A percentile compares a stretch with the other conserved stretches of the same genome.
Conservation (phyloP, 2,329 filamentous ascomycete genomes). For the Pseudocercospora macadamiae region DNA sequence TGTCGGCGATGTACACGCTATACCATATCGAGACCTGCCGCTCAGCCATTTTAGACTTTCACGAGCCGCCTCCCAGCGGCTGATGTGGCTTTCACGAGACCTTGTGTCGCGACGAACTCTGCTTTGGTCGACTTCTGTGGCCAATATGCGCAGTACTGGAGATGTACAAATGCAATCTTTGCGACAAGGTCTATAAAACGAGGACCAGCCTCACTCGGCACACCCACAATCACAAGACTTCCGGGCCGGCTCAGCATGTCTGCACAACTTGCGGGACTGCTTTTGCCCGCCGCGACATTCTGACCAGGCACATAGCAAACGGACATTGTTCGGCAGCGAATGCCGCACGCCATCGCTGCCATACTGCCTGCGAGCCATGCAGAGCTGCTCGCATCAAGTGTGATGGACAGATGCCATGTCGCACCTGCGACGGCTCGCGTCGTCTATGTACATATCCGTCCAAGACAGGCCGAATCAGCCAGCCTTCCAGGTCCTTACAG, state of each 20-base stretch:
- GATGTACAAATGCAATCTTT: slow-evolving; percentile 22
- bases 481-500: slow-evolving; percentile 10
- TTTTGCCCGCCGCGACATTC: slow-evolving; percentile 22
- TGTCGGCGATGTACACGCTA: too few relatives aligned
- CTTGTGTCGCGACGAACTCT: background rate
- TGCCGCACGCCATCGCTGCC: slow-evolving; percentile 15
- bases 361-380: slow-evolving; percentile 25
- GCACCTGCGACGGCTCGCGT: slow-evolving; percentile 13
- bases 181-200: slow-evolving; percentile 24
- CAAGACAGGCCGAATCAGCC: slow-evolving; percentile 21
- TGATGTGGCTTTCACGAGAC: background rate
- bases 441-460: slow-evolving; percentile 20
- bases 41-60: background rate
- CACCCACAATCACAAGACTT: slow-evolving; percentile 22
- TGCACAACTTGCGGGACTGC: slow-evolving; percentile 22
- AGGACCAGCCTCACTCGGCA: slow-evolving; percentile 24
- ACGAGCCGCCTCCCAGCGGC: background rate
- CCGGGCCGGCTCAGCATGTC: slow-evolving; percentile 14
- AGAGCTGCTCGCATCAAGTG: slow-evolving; percentile 23
- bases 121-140: background rate
- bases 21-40: background rate
- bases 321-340: slow-evolving; percentile 15
- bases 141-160: background rate
- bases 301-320: slow-evolving; percentile 21
- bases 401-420: slow-evolving; percentile 21